Conservation (phyloP, 129 eudicot species). For the Solidago caesia region DNA sequence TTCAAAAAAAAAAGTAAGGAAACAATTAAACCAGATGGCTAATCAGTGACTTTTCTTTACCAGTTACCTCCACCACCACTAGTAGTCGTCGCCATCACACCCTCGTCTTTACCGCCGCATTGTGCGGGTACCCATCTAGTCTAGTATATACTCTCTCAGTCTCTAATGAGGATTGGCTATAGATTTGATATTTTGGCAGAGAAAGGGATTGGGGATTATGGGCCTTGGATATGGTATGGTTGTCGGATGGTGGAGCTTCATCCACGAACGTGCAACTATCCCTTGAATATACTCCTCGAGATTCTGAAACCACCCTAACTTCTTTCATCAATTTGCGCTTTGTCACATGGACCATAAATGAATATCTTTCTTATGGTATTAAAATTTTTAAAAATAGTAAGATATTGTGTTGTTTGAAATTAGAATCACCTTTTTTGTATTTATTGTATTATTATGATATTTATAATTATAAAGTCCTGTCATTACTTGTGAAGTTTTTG, state of each 20-base stretch:
- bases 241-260: constrained; percentile 29
- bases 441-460: no score
- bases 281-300: constrained; percentile 29
- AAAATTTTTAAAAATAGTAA: not conserved
- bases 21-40: no score
- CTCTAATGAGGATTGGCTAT: not conserved
- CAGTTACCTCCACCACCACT: no score
- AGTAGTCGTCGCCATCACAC: no score
- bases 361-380: not conserved
- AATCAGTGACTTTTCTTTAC: no score
- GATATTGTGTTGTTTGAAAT: not conserved
- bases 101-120: no score
- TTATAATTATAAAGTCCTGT: no score
- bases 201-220: constrained; percentile 18
- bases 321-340: not conserved
- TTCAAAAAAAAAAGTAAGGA: no score
- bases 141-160: no score
- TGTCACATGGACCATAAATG: not conserved
- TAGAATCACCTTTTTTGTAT: not conserved
- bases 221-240: constrained; percentile 16
- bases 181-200: constrained; percentile 8
- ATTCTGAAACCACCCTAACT: constrained; percentile 13
- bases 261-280: constrained; percentile 25
- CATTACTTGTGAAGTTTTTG: not conserved
- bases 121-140: no score